phyloP scores from a whole-genome alignment of 2,329 filamentous ascomycete genomes.

The Phoma herbarum region DNA sequence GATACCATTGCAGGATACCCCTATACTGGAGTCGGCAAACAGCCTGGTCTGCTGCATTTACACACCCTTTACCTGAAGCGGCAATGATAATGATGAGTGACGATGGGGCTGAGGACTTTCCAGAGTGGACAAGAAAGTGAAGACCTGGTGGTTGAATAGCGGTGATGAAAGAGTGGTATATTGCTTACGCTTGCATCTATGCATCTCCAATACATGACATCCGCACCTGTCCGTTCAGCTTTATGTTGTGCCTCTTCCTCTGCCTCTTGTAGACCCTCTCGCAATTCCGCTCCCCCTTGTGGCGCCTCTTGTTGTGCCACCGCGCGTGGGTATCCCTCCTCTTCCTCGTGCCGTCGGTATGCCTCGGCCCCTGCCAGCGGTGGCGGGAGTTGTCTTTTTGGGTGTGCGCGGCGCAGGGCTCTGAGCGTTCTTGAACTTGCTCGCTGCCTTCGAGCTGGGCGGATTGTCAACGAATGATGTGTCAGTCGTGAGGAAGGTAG shows the following conservation, averaged over 20 bases:
- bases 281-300: conserved; percentile 51
- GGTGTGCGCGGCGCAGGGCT: conserved; percentile 41
- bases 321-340: conserved; percentile 47
- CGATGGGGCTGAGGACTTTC: background rate
- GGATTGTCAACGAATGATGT: conserved; percentile 92
- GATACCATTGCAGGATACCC: conserved; percentile 48
- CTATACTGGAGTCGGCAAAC: conserved; percentile 29
- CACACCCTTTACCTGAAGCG: conserved; percentile 31
- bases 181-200: conserved; percentile 15
- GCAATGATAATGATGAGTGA: conserved; percentile 27
- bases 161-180: conserved; percentile 20
- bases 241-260: conserved; percentile 41
- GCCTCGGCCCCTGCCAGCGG: conserved; percentile 41
- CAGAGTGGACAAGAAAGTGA: background rate
- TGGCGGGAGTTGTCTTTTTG: conserved; percentile 29
- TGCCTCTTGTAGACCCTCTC: conserved; percentile 46
- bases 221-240: background rate
- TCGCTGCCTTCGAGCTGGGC: conserved; percentile 60
- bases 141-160: conserved; percentile 11
- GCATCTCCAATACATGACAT: background rate
- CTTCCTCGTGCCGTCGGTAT: conserved; percentile 48
- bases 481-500: conserved; percentile 93
- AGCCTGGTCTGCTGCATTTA: conserved; percentile 40
- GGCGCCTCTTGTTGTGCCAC: conserved; percentile 39
- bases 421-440: conserved; percentile 51